Conservation (phyloP, 108 stramenopile species). For the Pinguiococcus pyrenoidosus region DNA sequence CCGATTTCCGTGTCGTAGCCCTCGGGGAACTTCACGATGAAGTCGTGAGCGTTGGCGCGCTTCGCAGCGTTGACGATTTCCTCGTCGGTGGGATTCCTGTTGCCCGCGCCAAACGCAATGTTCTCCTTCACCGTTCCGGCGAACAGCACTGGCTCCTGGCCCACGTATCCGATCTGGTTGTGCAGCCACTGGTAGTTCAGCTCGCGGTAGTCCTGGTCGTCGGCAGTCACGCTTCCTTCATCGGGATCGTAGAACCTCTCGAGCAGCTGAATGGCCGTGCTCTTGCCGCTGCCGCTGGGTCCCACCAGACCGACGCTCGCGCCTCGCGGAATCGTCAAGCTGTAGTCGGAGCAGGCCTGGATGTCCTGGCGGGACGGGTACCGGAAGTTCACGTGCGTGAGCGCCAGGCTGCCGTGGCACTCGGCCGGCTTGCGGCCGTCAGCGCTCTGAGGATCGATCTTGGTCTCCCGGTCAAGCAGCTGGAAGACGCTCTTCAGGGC, state of each 20-base stretch:
- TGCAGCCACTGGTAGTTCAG: conserved; percentile 59
- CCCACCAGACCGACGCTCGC: conserved; percentile 20
- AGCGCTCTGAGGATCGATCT: too few relatives aligned
- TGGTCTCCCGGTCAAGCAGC: conserved; percentile 5
- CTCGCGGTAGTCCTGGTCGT: conserved; percentile 42
- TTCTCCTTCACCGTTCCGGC: conserved; percentile 55
- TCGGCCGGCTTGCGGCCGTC: too few relatives aligned
- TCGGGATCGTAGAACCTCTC: conserved; percentile 39
- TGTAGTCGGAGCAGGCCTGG: neutral
- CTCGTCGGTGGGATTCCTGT: conserved; percentile 36
- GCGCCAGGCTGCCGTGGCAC: too few relatives aligned
- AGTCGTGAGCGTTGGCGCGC: conserved; percentile 14
- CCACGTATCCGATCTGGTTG: conserved; percentile 48
- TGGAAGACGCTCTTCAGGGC: conserved; percentile 45
- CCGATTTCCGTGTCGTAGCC: conserved; percentile 91
- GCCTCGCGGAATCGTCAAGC: conserved; percentile 1
- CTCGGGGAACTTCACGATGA: conserved; percentile 42
- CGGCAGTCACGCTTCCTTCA: conserved; percentile 18
- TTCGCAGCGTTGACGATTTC: conserved; percentile 3
- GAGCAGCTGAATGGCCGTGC: conserved; percentile 41
- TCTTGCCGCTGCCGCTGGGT: conserved; percentile 47
- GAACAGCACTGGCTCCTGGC: conserved; percentile 67
- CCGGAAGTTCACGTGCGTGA: conserved; percentile 17
- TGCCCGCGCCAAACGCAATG: conserved; percentile 42
- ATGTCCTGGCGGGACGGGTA: conserved; percentile 15